Evolutionary conservation across 495 filamentous ascomycete species (phyloP).

Genomic region (Penicillium arizonense): DNA sequence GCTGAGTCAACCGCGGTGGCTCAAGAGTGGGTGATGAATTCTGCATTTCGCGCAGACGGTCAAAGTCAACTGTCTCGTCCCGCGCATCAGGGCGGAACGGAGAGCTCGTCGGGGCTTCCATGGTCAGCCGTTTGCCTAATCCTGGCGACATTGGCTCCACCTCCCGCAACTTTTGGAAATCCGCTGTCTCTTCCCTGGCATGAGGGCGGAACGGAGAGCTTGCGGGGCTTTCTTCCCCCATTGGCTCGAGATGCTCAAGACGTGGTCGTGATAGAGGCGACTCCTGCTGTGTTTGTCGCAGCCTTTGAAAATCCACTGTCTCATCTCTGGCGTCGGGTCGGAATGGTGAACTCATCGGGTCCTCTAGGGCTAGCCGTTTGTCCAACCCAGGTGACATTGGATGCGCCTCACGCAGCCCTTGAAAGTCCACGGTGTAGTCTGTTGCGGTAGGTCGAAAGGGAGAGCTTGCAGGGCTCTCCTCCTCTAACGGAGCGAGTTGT

Average conservation of each 20-base stretch:
- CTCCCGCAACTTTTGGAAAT: slow-evolving; percentile 26
- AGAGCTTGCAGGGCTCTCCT: slow-evolving; percentile 31
- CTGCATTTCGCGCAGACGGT: slow-evolving; percentile 15
- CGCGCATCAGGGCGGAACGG: slow-evolving; percentile 29
- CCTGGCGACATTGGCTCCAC: slow-evolving; percentile 19
- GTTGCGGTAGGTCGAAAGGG: slow-evolving; percentile 34
- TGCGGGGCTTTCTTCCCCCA: slow-evolving; percentile 6
- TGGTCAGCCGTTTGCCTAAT: slow-evolving; percentile 15
- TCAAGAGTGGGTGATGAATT: not conserved
- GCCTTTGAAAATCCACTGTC: slow-evolving; percentile 29
- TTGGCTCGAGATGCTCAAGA: not conserved
- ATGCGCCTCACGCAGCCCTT: slow-evolving; percentile 21
- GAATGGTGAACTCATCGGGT: slow-evolving; percentile 40
- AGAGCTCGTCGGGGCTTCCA: slow-evolving; percentile 24
- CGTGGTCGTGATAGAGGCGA: slow-evolving; percentile 1
- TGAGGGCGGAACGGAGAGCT: slow-evolving; percentile 39
- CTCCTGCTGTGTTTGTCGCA: slow-evolving; percentile 17
- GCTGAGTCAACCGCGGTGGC: not conserved
- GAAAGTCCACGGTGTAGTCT: slow-evolving; percentile 34
- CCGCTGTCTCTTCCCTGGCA: slow-evolving; percentile 32
- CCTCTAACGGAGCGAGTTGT: not conserved
- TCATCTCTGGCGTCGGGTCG: slow-evolving; percentile 32
- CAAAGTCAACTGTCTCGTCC: slow-evolving; percentile 32
- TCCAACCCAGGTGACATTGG: slow-evolving; percentile 16
- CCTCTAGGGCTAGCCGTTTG: slow-evolving; percentile 8